Base-by-base conservation (phyloP, 352 stramenopile genomes). In the Globisporangium paroecandrum region DNA sequence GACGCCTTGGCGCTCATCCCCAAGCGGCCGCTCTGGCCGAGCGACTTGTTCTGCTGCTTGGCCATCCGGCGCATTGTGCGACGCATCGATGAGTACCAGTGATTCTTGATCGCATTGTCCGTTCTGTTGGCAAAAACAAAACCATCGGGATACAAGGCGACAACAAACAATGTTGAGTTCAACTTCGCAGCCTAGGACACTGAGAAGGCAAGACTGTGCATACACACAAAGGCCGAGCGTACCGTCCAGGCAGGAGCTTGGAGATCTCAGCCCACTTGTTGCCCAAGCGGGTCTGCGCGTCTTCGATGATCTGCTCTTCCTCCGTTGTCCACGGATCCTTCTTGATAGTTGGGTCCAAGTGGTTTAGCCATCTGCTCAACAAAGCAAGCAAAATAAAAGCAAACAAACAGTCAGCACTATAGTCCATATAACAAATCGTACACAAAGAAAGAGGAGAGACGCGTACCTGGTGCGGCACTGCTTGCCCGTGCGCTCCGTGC, bases 201-300 rank as follows among this genome's bases (percentile, higher is more conserved):
- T 38, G 34, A 38, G 34, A 38, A 38, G 34, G 34, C 8, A 9
- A 38, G 34, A 12, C 34, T 12, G 9, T 12, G 34, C 34, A 38
- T 12, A 4, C 36, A 15, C 36, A 43, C 10, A 43, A 41, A 41
- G 34, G 38, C 38, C 38, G 4, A 49, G 65, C 66, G n/a, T 68
- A 93, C 83, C 86, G 79, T 32, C 97, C 97, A 53, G 96, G 95
- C 9, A 99, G 78, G 0, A 97, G 81, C 71, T 99, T 99, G 36
- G 97, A 97, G 75, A 99, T 99, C 76, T 99, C 95, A 8, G 94
- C 94, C 98, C 98, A 99, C 62, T 98, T 96, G 82, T 99, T 99
- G 20, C 98, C 97, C 32, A 97, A 88, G 24, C 89, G 76, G 24
- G 83, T 93, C 69, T 98, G 92, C 4, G 87, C 86, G 63, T 95